Conservation (phyloP, 306 rosid genomes). For the Castanea sativa region DNA sequence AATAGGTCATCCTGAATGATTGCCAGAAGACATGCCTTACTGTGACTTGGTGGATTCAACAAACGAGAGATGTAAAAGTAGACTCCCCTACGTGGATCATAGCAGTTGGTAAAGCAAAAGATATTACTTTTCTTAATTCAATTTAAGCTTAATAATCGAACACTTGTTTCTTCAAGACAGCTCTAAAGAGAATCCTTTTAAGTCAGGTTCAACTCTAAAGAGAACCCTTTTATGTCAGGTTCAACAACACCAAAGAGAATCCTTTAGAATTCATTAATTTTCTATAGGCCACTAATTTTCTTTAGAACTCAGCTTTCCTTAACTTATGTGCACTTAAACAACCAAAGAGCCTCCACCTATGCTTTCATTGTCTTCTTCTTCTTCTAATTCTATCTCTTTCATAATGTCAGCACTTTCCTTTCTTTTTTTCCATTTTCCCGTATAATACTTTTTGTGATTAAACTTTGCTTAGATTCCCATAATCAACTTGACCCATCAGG, state of each 20-base stretch:
- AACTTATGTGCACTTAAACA: slow-evolving; percentile 1
- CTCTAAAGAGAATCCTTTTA: slow-evolving; percentile 20
- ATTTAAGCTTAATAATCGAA: slow-evolving; percentile 21
- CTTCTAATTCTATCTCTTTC: slow-evolving; percentile 17
- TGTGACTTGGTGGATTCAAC: slow-evolving; percentile 8
- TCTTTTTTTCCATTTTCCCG: not conserved
- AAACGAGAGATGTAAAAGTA: slow-evolving; percentile 37
- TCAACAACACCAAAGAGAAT: not conserved
- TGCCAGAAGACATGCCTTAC: not conserved
- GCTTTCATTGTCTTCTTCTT: slow-evolving; percentile 2
- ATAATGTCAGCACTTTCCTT: not conserved
- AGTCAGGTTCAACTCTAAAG: slow-evolving; percentile 1
- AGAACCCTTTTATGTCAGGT: too few species aligned
- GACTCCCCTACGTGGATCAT: slow-evolving; percentile 45
- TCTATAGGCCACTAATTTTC: slow-evolving; percentile 1
- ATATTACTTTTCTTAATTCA: slow-evolving; percentile 15
- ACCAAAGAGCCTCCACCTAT: slow-evolving; percentile 12
- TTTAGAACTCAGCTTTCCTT: slow-evolving; percentile 19
- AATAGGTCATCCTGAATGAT: not conserved
- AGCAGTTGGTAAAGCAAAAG: slow-evolving; percentile 35
- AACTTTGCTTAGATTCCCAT: not conserved
- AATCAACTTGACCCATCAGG: not conserved
- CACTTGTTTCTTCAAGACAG: slow-evolving; percentile 25
- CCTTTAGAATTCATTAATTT: not conserved
- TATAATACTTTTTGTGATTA: not conserved